phyloP scores from a whole-genome alignment of 768 basidiomycete species.

The Boletus sp. region DNA sequence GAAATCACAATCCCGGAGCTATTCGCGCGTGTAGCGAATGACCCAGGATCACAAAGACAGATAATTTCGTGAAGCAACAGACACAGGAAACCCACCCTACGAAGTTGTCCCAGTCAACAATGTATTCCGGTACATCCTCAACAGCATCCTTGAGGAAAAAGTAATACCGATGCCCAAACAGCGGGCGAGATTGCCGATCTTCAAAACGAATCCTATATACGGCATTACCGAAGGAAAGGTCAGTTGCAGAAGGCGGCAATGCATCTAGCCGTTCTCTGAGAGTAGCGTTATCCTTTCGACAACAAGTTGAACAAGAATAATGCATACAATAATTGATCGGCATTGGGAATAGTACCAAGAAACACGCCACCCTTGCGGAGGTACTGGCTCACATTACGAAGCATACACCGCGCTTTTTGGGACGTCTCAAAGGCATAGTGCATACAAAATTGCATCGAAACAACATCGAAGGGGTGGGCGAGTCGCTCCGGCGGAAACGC shows the following conservation, averaged over 20 bases:
- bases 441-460: conserved; percentile 99
- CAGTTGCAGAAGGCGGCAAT: conserved; percentile 61
- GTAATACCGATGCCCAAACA: conserved; percentile 90
- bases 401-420: conserved; percentile 86
- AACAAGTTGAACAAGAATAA: conserved; percentile 2
- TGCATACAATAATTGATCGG: conserved; percentile 77
- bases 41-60: not conserved
- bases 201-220: conserved; percentile 91
- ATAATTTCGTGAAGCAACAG: not conserved
- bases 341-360: conserved; percentile 95
- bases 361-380: conserved; percentile 86
- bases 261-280: conserved; percentile 68
- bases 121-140: conserved; percentile 94
- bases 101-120: conserved; percentile 96
- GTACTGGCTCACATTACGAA: conserved; percentile 81
- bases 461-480: conserved; percentile 80
- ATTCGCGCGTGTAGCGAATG: not conserved
- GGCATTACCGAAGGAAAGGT: conserved; percentile 84
- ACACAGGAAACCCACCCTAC: conserved; percentile 53
- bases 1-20: not conserved
- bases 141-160: conserved; percentile 96
- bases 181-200: conserved; percentile 54
- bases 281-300: conserved; percentile 14
- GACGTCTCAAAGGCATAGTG: conserved; percentile 98
- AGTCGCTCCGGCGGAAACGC: conserved; percentile 65